These are phyloP conservation scores for Hyaloscypha variabilis DNA, from an alignment of 495 filamentous ascomycete species.

Conservation along the genomic window DNA sequence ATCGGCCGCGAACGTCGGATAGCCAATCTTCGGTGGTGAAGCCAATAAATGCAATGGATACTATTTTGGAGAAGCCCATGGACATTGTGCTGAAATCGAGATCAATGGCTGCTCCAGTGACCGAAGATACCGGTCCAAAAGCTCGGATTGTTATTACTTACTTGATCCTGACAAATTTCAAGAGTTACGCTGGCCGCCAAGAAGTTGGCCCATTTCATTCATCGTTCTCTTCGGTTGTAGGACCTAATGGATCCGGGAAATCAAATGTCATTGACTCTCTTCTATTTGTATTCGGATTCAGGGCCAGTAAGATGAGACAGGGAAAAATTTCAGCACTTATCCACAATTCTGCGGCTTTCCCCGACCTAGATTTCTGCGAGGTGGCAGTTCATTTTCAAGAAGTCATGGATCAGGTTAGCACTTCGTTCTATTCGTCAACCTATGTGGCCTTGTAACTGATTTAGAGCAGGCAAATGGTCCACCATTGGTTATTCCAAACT, in stretches of 20 bases:
- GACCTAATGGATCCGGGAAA: conserved; percentile 96
- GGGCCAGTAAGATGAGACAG: conserved; percentile 98
- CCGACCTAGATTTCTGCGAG: conserved; percentile 86
- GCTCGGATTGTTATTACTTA: conserved; percentile 89
- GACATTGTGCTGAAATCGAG: conserved; percentile 92
- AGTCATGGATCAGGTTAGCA: conserved; percentile 74
- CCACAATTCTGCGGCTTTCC: conserved; percentile 88
- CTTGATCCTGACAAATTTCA: conserved; percentile 91
- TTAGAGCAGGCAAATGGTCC: conserved; percentile 61
- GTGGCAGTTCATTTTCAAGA: conserved; percentile 96
- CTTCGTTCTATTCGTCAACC: background rate
- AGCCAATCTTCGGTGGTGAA: conserved; percentile 51
- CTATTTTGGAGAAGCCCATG: conserved; percentile 84
- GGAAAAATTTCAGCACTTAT: conserved; percentile 98
- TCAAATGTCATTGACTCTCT: conserved; percentile 98
- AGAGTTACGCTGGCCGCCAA: conserved; percentile 95
- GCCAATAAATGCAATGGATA: conserved; percentile 72
- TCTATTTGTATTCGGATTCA: conserved; percentile 97
- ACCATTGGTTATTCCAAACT: conserved; percentile 75
- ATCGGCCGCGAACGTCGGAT: conserved; percentile 34
- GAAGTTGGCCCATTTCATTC: conserved; percentile 96
- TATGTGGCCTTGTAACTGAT: conserved; percentile 26
- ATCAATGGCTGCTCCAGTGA: conserved; percentile 61
- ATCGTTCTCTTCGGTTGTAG: conserved; percentile 98
- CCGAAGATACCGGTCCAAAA: conserved; percentile 75